phyloP scores from a whole-genome alignment of 2,329 filamentous ascomycete species.

The Fusarium temperatum region DNA sequence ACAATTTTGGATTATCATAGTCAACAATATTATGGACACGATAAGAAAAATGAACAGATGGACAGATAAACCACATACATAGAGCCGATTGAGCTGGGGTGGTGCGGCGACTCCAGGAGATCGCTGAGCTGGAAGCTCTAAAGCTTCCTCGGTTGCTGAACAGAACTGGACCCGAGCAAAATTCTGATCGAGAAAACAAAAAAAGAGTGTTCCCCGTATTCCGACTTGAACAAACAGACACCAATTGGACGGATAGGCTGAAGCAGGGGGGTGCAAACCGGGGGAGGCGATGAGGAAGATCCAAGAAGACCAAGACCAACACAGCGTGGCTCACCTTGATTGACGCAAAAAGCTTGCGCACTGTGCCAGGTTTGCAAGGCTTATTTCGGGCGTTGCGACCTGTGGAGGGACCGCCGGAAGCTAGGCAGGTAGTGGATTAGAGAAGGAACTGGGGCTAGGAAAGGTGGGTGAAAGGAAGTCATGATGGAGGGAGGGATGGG shows the following conservation, averaged over 20 bases:
- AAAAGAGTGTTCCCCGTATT: conserved; percentile 20
- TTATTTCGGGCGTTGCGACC: conserved; percentile 29
- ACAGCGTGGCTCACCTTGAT: conserved; percentile 27
- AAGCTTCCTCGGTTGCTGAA: not conserved
- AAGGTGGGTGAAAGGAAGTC: conserved; percentile 36
- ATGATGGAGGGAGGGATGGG: conserved; percentile 36
- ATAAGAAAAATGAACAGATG: too few species aligned
- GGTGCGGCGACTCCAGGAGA: conserved; percentile 1
- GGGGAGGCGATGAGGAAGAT: conserved; percentile 32
- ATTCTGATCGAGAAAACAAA: conserved; percentile 1
- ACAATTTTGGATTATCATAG: conserved; percentile 9
- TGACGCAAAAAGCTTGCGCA: conserved; percentile 5
- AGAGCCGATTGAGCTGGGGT: not conserved
- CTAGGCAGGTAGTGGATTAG: conserved; percentile 25
- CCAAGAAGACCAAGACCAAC: conserved; percentile 33
- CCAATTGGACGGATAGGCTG: conserved; percentile 34
- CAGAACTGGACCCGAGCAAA: conserved; percentile 7
- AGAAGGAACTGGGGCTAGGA: conserved; percentile 29
- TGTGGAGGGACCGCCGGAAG: conserved; percentile 4
- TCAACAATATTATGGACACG: not conserved
- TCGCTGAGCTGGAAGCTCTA: conserved; percentile 8
- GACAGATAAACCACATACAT: not conserved
- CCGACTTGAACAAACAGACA: conserved; percentile 14
- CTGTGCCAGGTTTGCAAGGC: conserved; percentile 25
- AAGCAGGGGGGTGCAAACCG: conserved; percentile 29